Percentiles rank a stretch among this genome's conserved stretches.
These are phyloP conservation scores for Kuraishia piskuri DNA, from an alignment of 805 yeast genomes.

Conservation along the genomic window DNA sequence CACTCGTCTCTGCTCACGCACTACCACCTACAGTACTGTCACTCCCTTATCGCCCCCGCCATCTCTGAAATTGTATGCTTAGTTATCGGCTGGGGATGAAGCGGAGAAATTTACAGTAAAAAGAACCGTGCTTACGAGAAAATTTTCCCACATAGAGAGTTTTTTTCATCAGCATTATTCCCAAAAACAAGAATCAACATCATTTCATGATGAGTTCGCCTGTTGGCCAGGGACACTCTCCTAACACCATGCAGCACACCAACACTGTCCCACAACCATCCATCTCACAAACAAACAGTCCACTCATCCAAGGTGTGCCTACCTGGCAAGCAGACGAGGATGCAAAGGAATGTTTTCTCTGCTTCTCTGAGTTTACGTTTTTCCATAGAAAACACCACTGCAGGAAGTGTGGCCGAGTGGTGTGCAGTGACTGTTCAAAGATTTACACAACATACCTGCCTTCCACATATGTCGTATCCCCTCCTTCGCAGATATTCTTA, in stretches of 20 bases:
- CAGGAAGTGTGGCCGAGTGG: slow-evolving; percentile 70
- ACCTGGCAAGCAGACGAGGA: slow-evolving; percentile 67
- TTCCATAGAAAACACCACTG: slow-evolving; percentile 79
- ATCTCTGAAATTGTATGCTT: not conserved
- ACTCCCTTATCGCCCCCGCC: not conserved
- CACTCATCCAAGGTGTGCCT: slow-evolving; percentile 24
- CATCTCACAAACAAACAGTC: not conserved
- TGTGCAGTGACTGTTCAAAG: slow-evolving; percentile 62
- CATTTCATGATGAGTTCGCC: not conserved
- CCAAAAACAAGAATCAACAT: too few species aligned
- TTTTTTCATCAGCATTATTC: too few species aligned
- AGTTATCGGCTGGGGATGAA: not conserved
- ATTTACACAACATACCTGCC: slow-evolving; percentile 46
- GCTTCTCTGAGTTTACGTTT: slow-evolving; percentile 43
- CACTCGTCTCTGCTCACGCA: not conserved
- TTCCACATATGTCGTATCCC: slow-evolving; percentile 47
- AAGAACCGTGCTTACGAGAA: not conserved
- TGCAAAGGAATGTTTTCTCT: slow-evolving; percentile 43
- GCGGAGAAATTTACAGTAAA: not conserved
- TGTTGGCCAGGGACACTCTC: not conserved
- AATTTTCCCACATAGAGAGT: too few species aligned
- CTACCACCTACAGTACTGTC: not conserved
- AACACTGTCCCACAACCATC: not conserved
- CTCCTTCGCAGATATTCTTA: slow-evolving; percentile 37
- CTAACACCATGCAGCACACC: not conserved